phyloP scores from a whole-genome alignment of 495 filamentous ascomycete genomes.

The Penicillium pancosmium region DNA sequence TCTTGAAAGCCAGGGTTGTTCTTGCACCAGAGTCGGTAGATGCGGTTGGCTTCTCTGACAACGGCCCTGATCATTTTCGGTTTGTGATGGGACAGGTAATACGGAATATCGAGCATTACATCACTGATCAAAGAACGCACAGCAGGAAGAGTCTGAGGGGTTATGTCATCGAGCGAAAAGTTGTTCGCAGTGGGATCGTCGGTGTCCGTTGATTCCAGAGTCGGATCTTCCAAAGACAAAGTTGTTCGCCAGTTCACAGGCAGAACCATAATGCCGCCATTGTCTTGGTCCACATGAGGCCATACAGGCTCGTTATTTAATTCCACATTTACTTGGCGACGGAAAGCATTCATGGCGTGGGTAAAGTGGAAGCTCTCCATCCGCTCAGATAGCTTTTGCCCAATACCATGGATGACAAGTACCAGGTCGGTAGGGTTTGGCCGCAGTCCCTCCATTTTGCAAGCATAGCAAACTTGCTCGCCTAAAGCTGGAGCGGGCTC shows the following conservation, averaged over 20 bases:
- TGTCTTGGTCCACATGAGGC: constrained; percentile 68
- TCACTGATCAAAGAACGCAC: constrained; percentile 90
- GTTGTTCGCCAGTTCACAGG: constrained; percentile 89
- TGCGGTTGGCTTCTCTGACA: constrained; percentile 87
- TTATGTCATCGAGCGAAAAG: constrained; percentile 86
- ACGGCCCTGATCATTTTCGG: constrained; percentile 91
- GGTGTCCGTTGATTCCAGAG: constrained; percentile 46
- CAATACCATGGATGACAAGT: constrained; percentile 92
- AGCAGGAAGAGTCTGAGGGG: constrained; percentile 84
- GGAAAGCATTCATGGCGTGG: constrained; percentile 87
- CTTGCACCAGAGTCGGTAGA: constrained; percentile 88
- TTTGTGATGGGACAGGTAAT: constrained; percentile 95
- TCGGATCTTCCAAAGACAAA: constrained; percentile 79
- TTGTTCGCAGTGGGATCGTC: constrained; percentile 58
- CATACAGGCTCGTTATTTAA: constrained; percentile 73
- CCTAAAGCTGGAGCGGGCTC: constrained; percentile 27
- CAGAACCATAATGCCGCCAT: constrained; percentile 74
- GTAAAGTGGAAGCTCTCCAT: constrained; percentile 98
- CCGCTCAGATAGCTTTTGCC: constrained; percentile 93
- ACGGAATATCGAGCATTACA: constrained; percentile 96
- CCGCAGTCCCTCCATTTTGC: constrained; percentile 61
- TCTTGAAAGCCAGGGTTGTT: constrained; percentile 88
- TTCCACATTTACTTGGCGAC: constrained; percentile 85
- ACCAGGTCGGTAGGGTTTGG: constrained; percentile 83
- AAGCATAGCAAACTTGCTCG: constrained; percentile 51